Evolutionary conservation across 202 grass and related monocot species (phyloP).

Genomic region (Hordeum pubiflorum): DNA sequence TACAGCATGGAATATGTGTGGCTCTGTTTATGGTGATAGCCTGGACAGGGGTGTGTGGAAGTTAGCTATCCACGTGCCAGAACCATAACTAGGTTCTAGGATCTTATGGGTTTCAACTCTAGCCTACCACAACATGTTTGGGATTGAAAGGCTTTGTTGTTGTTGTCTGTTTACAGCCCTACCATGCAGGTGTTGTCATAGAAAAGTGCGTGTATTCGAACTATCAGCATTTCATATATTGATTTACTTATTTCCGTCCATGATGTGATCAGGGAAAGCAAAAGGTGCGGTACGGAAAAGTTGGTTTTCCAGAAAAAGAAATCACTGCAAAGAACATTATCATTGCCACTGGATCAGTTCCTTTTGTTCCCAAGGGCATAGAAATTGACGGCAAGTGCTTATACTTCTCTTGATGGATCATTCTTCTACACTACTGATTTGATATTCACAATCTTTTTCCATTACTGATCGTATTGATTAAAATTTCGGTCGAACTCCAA

Average conservation of each 20-base stretch:
- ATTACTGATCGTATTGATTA: not conserved
- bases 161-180: not conserved
- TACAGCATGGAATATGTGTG: not conserved
- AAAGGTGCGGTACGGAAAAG: constrained; percentile 80
- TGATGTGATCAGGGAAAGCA: constrained; percentile 61
- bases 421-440: constrained; percentile 8
- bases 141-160: too few relatives aligned
- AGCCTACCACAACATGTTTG: too few relatives aligned
- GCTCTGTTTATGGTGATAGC: not conserved
- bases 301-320: constrained; percentile 71
- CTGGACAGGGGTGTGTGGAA: too few relatives aligned
- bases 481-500: not conserved
- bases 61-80: too few relatives aligned
- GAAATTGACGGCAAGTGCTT: constrained; percentile 75
- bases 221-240: not conserved
- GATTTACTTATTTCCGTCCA: not conserved
- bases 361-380: constrained; percentile 94
- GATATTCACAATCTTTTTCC: not conserved
- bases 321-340: constrained; percentile 80
- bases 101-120: too few relatives aligned
- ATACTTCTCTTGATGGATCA: constrained; percentile 5
- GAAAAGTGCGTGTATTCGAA: not conserved
- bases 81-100: too few relatives aligned
- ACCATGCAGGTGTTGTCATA: not conserved
- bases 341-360: constrained; percentile 88